Percentiles rank a stretch among this genome's conserved stretches.
Conservation (phyloP, 2,329 filamentous ascomycete species). For the Mollisia scopiformis region DNA sequence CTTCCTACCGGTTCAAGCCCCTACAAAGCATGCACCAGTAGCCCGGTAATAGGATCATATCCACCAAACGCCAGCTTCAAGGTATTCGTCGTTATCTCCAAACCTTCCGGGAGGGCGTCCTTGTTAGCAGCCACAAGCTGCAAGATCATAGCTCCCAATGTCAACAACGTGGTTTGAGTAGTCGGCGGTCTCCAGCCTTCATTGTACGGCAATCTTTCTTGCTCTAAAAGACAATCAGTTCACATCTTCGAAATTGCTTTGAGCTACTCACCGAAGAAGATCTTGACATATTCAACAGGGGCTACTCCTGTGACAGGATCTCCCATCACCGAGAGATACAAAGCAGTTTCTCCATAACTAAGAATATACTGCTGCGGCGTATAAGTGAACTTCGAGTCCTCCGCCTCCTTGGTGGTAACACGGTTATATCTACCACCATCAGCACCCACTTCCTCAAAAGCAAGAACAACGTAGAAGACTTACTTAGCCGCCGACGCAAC, state of each 20-base stretch:
- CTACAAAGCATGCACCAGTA: slow-evolving; percentile 10
- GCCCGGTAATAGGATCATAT: slow-evolving; percentile 25
- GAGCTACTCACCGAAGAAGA: slow-evolving; percentile 32
- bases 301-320: slow-evolving; percentile 37
- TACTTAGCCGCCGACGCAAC: slow-evolving; percentile 34
- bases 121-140: slow-evolving; percentile 22
- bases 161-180: slow-evolving; percentile 21
- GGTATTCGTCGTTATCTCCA: slow-evolving; percentile 20
- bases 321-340: slow-evolving; percentile 42
- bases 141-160: slow-evolving; percentile 22
- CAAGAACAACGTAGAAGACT: not conserved
- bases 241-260: not conserved
- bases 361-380: slow-evolving; percentile 37
- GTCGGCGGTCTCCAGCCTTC: slow-evolving; percentile 38
- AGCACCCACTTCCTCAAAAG: not conserved
- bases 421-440: slow-evolving; percentile 29
- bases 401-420: slow-evolving; percentile 28
- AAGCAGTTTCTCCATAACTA: slow-evolving; percentile 41
- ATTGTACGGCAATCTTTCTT: slow-evolving; percentile 40
- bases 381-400: slow-evolving; percentile 39
- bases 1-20: too few relatives aligned
- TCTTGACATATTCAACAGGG: slow-evolving; percentile 38
- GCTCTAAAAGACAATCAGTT: slow-evolving; percentile 22
- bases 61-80: slow-evolving; percentile 22
- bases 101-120: slow-evolving; percentile 24